Conservation (phyloP, 352 stramenopile genomes). For the Globisporangium nunn region DNA sequence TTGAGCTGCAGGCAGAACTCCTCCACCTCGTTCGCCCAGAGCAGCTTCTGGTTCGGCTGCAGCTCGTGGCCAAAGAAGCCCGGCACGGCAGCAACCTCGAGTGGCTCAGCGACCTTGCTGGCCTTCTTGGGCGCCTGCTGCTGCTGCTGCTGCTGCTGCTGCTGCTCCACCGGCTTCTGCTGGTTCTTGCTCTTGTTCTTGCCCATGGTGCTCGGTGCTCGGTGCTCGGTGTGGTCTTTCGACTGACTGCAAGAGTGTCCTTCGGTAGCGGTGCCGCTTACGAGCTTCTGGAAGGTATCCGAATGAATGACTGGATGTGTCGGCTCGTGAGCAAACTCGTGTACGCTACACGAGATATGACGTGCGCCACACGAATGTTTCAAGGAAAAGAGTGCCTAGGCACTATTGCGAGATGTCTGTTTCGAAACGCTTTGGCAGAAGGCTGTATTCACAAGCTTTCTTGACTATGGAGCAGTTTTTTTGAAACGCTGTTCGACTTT, state of each 20-base stretch:
- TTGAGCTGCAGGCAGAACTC: constrained; percentile 77
- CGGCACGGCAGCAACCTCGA: constrained; percentile 45
- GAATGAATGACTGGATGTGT: background rate
- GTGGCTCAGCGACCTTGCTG: background rate
- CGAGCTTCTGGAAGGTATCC: background rate
- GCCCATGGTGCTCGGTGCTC: constrained; percentile 2
- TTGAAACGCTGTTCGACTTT: background rate
- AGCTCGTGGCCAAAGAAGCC: constrained; percentile 79
- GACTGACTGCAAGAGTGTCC: background rate
- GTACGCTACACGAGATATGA: background rate
- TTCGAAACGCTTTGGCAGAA: no score
- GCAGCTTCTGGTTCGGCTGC: constrained; percentile 53
- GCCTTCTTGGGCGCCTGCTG: constrained; percentile 9
- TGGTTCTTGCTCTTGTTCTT: constrained; percentile 11
- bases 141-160: constrained; percentile 1
- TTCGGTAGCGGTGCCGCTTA: background rate
- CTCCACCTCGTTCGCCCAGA: constrained; percentile 64
- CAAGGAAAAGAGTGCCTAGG: background rate
- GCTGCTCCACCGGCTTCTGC: background rate
- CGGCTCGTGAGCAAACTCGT: background rate
- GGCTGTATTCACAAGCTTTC: background rate
- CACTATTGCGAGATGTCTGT: no score
- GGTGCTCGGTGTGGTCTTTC: no score
- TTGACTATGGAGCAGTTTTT: background rate
- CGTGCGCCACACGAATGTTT: background rate